These are phyloP conservation scores for Magnolia officinalis DNA, from an alignment of 164 flowering plant species.

Conservation along the genomic window DNA sequence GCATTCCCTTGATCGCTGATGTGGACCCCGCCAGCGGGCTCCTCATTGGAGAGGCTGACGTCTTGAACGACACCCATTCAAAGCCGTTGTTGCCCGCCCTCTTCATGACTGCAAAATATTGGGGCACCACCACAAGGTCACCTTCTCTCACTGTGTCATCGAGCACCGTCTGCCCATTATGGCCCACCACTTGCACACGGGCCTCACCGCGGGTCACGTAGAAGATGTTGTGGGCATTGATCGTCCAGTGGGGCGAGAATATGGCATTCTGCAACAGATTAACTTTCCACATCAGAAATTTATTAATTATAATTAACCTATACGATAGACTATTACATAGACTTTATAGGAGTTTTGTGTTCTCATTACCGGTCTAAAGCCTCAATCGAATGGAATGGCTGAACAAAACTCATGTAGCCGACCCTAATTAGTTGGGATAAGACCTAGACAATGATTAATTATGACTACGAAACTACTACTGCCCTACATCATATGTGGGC, in stretches of 20 bases:
- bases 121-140: conserved; percentile 38
- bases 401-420: too few species aligned
- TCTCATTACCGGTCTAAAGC: too few species aligned
- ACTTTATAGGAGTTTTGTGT: too few species aligned
- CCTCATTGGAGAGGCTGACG: conserved; percentile 28
- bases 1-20: conserved; percentile 38
- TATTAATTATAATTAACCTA: neutral
- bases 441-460: too few species aligned
- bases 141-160: conserved; percentile 31
- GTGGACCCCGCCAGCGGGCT: conserved; percentile 32
- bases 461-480: too few species aligned
- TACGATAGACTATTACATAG: too few species aligned
- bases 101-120: conserved; percentile 21
- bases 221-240: conserved; percentile 28
- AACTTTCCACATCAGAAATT: neutral
- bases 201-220: conserved; percentile 39
- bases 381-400: too few species aligned
- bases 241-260: conserved; percentile 31
- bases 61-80: conserved; percentile 36
- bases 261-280: conserved; percentile 32
- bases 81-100: conserved; percentile 31
- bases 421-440: too few species aligned
- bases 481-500: too few species aligned
- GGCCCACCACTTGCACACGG: conserved; percentile 27
- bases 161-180: conserved; percentile 27